These are phyloP conservation scores for Aphanomyces cochlioides DNA, from an alignment of 352 stramenopile genomes.

Conservation along the genomic window DNA sequence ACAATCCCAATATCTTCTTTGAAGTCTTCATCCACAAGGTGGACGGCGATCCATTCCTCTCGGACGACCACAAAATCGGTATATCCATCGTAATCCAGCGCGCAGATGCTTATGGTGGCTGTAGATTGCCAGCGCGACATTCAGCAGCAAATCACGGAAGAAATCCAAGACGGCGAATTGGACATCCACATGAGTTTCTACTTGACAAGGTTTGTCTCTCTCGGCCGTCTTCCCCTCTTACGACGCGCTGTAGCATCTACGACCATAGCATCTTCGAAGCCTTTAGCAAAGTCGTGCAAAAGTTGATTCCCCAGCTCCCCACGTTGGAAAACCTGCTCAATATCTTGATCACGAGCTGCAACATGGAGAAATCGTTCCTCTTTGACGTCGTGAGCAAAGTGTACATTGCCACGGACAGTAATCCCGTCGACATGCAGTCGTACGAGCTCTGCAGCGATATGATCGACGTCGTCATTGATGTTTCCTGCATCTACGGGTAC, in stretches of 20 bases:
- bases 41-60: conserved; percentile 97
- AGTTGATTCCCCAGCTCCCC: conserved; percentile 95
- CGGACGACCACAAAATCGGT: conserved; percentile 97
- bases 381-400: conserved; percentile 99
- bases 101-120: neutral
- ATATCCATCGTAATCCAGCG: conserved; percentile 12
- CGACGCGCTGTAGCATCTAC: conserved; percentile 56
- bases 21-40: conserved; percentile 99
- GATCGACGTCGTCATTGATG: conserved; percentile 99
- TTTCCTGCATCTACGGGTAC: conserved; percentile 98
- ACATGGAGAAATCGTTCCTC: conserved; percentile 98
- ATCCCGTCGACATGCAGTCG: conserved; percentile 96
- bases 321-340: conserved; percentile 98
- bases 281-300: conserved; percentile 97
- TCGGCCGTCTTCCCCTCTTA: neutral
- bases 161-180: conserved; percentile 92
- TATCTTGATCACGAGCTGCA: conserved; percentile 95
- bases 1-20: conserved; percentile 96
- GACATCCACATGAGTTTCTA: conserved; percentile 93
- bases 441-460: conserved; percentile 99
- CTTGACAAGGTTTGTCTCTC: conserved; percentile 49
- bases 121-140: conserved; percentile 95
- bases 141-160: conserved; percentile 95
- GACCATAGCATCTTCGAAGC: conserved; percentile 98
- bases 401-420: conserved; percentile 98